phyloP scores from a whole-genome alignment of 352 stramenopile genomes.

The Phytophthora litchii region DNA sequence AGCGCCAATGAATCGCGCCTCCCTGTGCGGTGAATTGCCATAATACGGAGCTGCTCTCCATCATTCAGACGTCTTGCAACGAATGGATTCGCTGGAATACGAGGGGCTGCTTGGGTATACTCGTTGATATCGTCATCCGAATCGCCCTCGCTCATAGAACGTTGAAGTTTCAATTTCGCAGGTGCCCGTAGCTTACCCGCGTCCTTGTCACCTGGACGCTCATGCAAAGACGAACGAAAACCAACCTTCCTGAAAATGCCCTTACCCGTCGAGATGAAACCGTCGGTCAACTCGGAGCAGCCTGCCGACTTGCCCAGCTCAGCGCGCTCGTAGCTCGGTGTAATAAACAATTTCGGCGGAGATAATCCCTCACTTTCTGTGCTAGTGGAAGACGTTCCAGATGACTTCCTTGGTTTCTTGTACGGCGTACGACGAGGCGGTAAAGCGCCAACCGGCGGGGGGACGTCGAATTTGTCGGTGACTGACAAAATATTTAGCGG shows the following conservation, averaged over 20 bases:
- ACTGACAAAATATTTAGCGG: constrained; percentile 35
- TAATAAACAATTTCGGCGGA: constrained; percentile 47
- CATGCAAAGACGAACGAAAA: constrained; percentile 55
- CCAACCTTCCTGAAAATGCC: constrained; percentile 87
- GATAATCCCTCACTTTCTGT: constrained; percentile 54
- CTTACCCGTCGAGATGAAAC: constrained; percentile 88
- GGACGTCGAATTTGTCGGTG: constrained; percentile 44
- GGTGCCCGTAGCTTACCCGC: constrained; percentile 42
- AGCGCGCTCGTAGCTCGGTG: constrained; percentile 45
- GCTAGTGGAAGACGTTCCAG: constrained; percentile 45
- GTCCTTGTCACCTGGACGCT: constrained; percentile 37
- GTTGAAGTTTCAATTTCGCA: constrained; percentile 29
- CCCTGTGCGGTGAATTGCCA: constrained; percentile 79
- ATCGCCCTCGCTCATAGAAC: constrained; percentile 43
- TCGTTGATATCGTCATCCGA: constrained; percentile 56
- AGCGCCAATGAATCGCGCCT: constrained; percentile 55
- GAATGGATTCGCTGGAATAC: constrained; percentile 83
- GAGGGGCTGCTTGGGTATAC: constrained; percentile 81
- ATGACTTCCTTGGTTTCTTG: constrained; percentile 62
- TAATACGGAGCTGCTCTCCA: constrained; percentile 81
- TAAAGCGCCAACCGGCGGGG: constrained; percentile 29
- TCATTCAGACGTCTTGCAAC: constrained; percentile 81
- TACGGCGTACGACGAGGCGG: constrained; percentile 35
- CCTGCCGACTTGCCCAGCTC: constrained; percentile 60
- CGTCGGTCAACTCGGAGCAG: constrained; percentile 64